Evolutionary conservation across 768 basidiomycete genomes (phyloP), one percentile per base, ranked within the genome.

Genomic region (Lactifluus echinatus): DNA sequence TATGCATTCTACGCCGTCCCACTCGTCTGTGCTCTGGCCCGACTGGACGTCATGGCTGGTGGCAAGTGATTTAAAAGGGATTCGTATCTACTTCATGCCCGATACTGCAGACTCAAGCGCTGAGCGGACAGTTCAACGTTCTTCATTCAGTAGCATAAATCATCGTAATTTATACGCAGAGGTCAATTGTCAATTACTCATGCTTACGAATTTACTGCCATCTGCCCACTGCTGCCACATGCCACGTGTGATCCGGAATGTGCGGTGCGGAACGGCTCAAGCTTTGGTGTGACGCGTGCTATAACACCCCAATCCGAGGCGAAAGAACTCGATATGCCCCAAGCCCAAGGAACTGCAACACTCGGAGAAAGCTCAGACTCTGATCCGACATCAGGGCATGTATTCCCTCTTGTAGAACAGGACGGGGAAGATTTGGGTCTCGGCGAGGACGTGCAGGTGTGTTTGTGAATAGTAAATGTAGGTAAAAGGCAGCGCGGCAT

Each of bases 1-100:
- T 88, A 87, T 62, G 81, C 84, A 5, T 90, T 91, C 66, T 84
- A 79, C 58, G 80, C 77, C 2, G 78, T 88, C 21, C 85, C 88
- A 4, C 73, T 90, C 42, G 77, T 88, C 19, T 78, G 80, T 59
- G 80, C 85, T 8, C 69, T 89, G 45, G 75, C 84, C 11, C 88
- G 86, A 67, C 66, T 88, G 34, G 82, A 89, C 46, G 76, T 87
- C 59, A 76, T 75, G 34, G 71, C 77, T 3, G 64, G 70, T 67
- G 51, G 76, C 71, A 73, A 76, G 63, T 73, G 63, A 44, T 65
- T 42, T 17, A 21, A 12, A 24, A 11, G 21, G 23, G 11, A 21
- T 29, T 34, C 40, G 11, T n/a, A 8, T 29, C 40, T 29, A 39
- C 39, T 11, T 15, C 24, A 23, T 11, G 8, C n/a, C n/a, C 43